A percentile compares a stretch with the other conserved stretches of the same genome.
Evolutionary conservation across 345 rosid genomes (phyloP).

Genomic region (Lepidium africanum): DNA sequence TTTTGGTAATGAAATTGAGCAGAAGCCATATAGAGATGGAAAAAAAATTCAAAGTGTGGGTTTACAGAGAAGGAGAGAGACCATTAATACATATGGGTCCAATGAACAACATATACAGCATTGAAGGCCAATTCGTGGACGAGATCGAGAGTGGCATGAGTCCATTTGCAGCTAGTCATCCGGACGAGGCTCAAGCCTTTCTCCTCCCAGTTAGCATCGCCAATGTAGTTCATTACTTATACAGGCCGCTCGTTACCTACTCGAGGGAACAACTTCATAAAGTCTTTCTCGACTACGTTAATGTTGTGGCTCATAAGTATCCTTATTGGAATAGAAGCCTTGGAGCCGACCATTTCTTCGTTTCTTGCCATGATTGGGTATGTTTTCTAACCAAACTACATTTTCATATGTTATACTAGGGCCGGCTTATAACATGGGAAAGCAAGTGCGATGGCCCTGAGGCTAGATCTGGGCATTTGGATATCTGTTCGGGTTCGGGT

Average conservation of each 20-base stretch:
- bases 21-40: conserved; percentile 53
- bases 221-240: conserved; percentile 29
- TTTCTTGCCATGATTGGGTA: conserved; percentile 65
- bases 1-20: neutral
- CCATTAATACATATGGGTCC: conserved; percentile 43
- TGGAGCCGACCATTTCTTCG: conserved; percentile 51
- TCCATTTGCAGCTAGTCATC: conserved; percentile 33
- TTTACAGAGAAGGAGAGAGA: conserved; percentile 39
- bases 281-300: conserved; percentile 32
- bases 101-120: conserved; percentile 33
- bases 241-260: conserved; percentile 29
- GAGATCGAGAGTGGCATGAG: conserved; percentile 34
- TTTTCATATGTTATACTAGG: too few relatives aligned
- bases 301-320: conserved; percentile 31
- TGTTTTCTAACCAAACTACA: neutral
- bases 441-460: too few relatives aligned
- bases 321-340: conserved; percentile 45
- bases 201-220: conserved; percentile 43
- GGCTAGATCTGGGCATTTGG: too few relatives aligned
- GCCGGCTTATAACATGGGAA: too few relatives aligned
- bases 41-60: conserved; percentile 51
- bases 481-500: too few relatives aligned
- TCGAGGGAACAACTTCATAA: conserved; percentile 26
- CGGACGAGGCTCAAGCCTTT: conserved; percentile 41
- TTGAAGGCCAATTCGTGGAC: conserved; percentile 51